Evolutionary conservation across 768 basidiomycete species (phyloP).

Genomic region (Lactarius vividus): DNA sequence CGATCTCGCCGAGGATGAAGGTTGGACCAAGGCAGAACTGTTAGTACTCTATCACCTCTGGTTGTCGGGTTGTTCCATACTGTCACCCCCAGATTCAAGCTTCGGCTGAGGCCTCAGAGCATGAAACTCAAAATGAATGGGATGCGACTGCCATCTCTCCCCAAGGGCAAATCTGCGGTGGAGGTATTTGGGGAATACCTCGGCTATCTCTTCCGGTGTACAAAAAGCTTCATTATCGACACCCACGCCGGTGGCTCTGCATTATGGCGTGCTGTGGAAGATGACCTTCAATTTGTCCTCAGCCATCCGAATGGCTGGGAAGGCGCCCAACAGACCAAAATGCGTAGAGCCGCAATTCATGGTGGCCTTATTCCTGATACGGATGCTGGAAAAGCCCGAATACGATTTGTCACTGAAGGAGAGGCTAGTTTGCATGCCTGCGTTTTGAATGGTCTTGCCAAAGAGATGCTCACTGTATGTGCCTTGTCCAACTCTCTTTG

Average conservation of each 20-base stretch:
- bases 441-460: slow-evolving; percentile 72
- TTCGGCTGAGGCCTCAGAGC: slow-evolving; percentile 69
- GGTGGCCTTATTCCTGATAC: slow-evolving; percentile 74
- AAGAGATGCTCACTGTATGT: slow-evolving; percentile 70
- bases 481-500: neutral
- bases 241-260: slow-evolving; percentile 76
- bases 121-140: slow-evolving; percentile 86
- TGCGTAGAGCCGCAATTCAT: slow-evolving; percentile 70
- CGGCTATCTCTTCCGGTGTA: slow-evolving; percentile 69
- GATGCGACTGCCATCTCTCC: slow-evolving; percentile 69
- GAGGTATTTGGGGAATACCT: slow-evolving; percentile 81
- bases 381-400: slow-evolving; percentile 66
- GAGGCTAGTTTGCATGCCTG: slow-evolving; percentile 83
- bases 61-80: neutral
- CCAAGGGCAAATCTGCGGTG: slow-evolving; percentile 62
- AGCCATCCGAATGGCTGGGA: slow-evolving; percentile 87
- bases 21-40: slow-evolving; percentile 76
- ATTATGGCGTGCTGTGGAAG: slow-evolving; percentile 69
- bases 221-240: slow-evolving; percentile 70
- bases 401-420: slow-evolving; percentile 80
- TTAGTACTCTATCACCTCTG: slow-evolving; percentile 38
- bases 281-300: slow-evolving; percentile 68
- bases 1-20: slow-evolving; percentile 72
- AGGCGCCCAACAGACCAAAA: slow-evolving; percentile 71
- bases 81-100: slow-evolving; percentile 58